Percentiles rank a stretch among this genome's conserved stretches.
phyloP scores from a whole-genome alignment of 2,329 filamentous ascomycete species.

The Scytalidium sp. region DNA sequence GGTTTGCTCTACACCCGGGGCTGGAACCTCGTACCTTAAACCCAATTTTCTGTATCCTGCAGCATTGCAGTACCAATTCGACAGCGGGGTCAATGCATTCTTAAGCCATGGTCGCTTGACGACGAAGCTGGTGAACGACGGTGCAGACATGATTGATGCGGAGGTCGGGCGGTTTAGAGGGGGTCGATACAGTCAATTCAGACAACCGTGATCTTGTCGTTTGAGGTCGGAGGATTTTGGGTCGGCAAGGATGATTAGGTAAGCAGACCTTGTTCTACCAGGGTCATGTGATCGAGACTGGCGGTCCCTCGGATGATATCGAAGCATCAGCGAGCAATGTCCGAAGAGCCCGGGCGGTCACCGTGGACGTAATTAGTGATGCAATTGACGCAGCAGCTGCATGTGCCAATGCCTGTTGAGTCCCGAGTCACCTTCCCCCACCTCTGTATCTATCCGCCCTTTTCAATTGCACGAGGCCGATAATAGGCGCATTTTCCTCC shows the following conservation, averaged over 20 bases:
- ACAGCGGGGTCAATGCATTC: conserved; percentile 74
- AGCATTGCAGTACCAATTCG: conserved; percentile 85
- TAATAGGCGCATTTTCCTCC: background rate
- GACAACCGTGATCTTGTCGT: conserved; percentile 1
- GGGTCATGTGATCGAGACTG: background rate
- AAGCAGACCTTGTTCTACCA: background rate
- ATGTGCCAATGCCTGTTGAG: background rate
- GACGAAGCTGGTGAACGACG: conserved; percentile 71
- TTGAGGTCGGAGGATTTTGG: background rate
- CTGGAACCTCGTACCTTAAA: conserved; percentile 62
- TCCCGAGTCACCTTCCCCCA: background rate
- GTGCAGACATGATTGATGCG: conserved; percentile 27
- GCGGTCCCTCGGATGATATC: background rate
- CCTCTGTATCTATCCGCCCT: background rate
- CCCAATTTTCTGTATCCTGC: conserved; percentile 92
- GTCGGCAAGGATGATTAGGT: background rate
- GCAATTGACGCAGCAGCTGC: background rate
- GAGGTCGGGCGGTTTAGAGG: conserved; percentile 7
- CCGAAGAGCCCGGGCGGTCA: background rate
- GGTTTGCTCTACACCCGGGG: background rate
- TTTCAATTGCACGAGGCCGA: background rate
- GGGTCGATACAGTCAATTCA: conserved; percentile 4
- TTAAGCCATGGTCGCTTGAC: conserved; percentile 82
- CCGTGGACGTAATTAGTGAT: background rate
- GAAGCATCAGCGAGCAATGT: background rate